Base-by-base conservation (phyloP, 192 early-diverging fungal species). In the Rhizophagus clarus region DNA sequence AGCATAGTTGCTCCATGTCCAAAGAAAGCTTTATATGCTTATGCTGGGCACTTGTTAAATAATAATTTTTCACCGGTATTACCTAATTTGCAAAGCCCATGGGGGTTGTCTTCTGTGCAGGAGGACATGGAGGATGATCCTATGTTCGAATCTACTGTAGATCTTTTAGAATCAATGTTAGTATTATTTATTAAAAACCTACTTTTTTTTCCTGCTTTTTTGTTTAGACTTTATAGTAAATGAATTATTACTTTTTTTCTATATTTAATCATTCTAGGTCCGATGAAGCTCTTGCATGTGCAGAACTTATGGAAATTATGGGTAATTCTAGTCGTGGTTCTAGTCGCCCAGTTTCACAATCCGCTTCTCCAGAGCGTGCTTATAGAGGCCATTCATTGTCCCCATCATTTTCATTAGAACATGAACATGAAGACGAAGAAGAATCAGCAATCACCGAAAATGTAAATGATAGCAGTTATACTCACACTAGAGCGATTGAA, bases 261-360 rank as follows among this genome's bases (percentile, higher is more conserved):
- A 6, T 56, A 22, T 56, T 56, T 6, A 7, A 22, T 22, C 20
- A 56, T 56, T 22, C 2, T 62, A 76, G 74, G 74, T 62, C 74
- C 32, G 32, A 60, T 76, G 74, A 76, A n/a, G 74, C 74, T 24
- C 74, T 76, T 24, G 74, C 74, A 22, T 76, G 51, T 40, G 74
- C 74, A 32, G 74, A 76, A 62, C 60, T 76, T 3, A 62, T 62
- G 60, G 61, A 76, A 62, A 76, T 76, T 7, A 76, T 76, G 61
- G 74, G 56, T 34, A 76, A 60, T 76, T 76, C 74, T 49, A 62
- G 56, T 62, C 60, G 56, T 34, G 60, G 61, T 34, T 76, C 74
- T 61, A 62, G 56, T 60, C n/a, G 74, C 5, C 74, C 74, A 24
- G 74, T 61, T 62, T 76, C 74, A 29, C 60, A 61, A 37, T 76